A percentile compares a stretch with the other conserved stretches of the same genome.
Conservation (phyloP, 2,329 filamentous ascomycete genomes). For the Aspergillus terreus region DNA sequence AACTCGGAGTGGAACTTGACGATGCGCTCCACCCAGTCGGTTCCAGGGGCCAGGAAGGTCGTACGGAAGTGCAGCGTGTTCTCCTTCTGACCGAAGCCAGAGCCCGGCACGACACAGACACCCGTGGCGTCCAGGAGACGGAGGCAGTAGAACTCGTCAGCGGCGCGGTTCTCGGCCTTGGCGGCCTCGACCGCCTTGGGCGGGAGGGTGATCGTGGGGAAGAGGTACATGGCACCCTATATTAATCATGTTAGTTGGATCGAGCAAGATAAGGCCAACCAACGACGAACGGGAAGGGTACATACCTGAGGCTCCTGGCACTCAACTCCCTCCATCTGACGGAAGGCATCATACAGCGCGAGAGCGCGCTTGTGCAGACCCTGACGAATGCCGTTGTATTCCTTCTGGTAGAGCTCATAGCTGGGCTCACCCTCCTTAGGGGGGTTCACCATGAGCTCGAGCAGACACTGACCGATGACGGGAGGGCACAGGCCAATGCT, state of each 20-base stretch:
- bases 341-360: slow-evolving; percentile 85
- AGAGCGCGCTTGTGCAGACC: slow-evolving; percentile 75
- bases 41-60: slow-evolving; percentile 93
- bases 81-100: slow-evolving; percentile 91
- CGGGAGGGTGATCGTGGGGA: slow-evolving; percentile 85
- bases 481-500: slow-evolving; percentile 95
- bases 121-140: slow-evolving; percentile 88
- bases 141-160: slow-evolving; percentile 95
- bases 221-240: slow-evolving; percentile 96
- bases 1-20: slow-evolving; percentile 89
- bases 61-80: slow-evolving; percentile 91
- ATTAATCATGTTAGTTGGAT: slow-evolving; percentile 6
- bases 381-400: slow-evolving; percentile 78
- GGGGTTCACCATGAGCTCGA: slow-evolving; percentile 98
- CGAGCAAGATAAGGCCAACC: background rate
- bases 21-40: slow-evolving; percentile 86
- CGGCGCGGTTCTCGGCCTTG: slow-evolving; percentile 63
- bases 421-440: slow-evolving; percentile 79
- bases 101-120: slow-evolving; percentile 88
- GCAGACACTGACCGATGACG: slow-evolving; percentile 91
- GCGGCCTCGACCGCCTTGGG: slow-evolving; percentile 74
- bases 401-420: slow-evolving; percentile 75
- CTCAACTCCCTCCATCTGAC: slow-evolving; percentile 91
- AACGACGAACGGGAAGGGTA: slow-evolving; percentile 5
- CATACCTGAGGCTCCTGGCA: slow-evolving; percentile 73